Percentiles rank a stretch among this genome's conserved stretches.
Evolutionary conservation across 2,329 filamentous ascomycete species (phyloP).

Genomic region (Graphilbum fragrans): DNA sequence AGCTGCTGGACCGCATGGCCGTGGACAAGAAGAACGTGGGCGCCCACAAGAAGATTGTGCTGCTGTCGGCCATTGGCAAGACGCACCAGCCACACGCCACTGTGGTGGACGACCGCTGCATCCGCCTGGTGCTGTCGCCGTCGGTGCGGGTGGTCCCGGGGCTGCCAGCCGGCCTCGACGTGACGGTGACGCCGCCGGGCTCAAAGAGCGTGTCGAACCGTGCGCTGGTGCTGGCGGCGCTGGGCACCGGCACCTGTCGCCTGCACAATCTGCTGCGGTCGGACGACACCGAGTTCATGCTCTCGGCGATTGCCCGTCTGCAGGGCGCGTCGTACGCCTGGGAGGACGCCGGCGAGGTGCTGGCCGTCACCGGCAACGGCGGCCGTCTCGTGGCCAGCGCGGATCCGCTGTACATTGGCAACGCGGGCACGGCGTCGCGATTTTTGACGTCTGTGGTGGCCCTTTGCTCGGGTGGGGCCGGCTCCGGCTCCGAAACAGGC

Average conservation of each 20-base stretch:
- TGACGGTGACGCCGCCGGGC: conserved; percentile 77
- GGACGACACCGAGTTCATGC: conserved; percentile 94
- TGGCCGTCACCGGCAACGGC: conserved; percentile 85
- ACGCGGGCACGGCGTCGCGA: conserved; percentile 89
- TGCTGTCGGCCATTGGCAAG: conserved; percentile 80
- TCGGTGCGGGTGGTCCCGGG: conserved; percentile 64
- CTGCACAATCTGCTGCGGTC: conserved; percentile 91
- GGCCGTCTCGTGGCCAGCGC: conserved; percentile 67
- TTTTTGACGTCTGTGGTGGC: conserved; percentile 89
- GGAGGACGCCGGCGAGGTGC: conserved; percentile 86
- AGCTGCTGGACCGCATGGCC: conserved; percentile 83
- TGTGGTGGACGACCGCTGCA: conserved; percentile 74
- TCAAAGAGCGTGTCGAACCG: conserved; percentile 98
- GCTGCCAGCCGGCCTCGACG: conserved; percentile 46
- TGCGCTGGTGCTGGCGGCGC: conserved; percentile 82
- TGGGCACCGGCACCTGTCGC: conserved; percentile 74
- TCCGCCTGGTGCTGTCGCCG: conserved; percentile 71
- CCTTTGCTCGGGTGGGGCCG: conserved; percentile 55
- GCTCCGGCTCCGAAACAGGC: background rate
- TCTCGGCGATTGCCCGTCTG: conserved; percentile 76
- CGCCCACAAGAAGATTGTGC: conserved; percentile 86
- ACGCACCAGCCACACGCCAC: conserved; percentile 82
- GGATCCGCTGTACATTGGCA: conserved; percentile 80
- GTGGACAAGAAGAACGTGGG: conserved; percentile 99
- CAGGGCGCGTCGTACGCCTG: conserved; percentile 82